A percentile compares a stretch with the other conserved stretches of the same genome.
Evolutionary conservation across 768 basidiomycete genomes (phyloP).

Genomic region (Termitomyces sp.): DNA sequence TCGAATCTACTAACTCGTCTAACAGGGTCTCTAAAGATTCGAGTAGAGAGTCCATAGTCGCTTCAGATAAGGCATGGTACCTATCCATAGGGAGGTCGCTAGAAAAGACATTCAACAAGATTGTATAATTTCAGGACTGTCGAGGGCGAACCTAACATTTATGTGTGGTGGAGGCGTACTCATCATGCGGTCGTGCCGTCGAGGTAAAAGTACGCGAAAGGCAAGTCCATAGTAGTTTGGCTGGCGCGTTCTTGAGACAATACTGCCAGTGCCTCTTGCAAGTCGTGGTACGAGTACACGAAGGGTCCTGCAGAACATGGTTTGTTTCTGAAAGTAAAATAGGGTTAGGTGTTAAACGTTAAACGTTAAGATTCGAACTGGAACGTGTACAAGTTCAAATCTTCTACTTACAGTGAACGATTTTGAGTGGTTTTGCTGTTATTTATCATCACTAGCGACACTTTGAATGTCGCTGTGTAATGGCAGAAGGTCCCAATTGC

Average conservation of each 20-base stretch:
- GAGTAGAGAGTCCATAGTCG: conserved; percentile 72
- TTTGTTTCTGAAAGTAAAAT: conserved; percentile 4
- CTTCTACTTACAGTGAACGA: too few species aligned
- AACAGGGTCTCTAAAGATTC: conserved; percentile 72
- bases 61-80: conserved; percentile 73
- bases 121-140: background rate
- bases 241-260: background rate
- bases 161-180: conserved; percentile 57
- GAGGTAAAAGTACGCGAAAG: background rate
- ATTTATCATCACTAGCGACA: background rate
- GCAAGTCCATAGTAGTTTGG: background rate
- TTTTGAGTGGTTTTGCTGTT: background rate
- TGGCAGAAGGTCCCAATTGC: background rate
- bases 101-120: background rate
- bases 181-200: conserved; percentile 26
- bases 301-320: conserved; percentile 9
- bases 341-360: conserved; percentile 18
- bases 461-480: too few species aligned
- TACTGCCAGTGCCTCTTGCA: background rate
- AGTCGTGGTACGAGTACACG: conserved; percentile 4
- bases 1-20: conserved; percentile 50
- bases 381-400: too few species aligned
- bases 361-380: too few species aligned
- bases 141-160: conserved; percentile 44
- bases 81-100: conserved; percentile 51